Percentiles rank a stretch among this genome's conserved stretches.
These are phyloP conservation scores for Cryptococcus wingfieldii DNA, from an alignment of 1,284 basidiomycete genomes.

Conservation along the genomic window DNA sequence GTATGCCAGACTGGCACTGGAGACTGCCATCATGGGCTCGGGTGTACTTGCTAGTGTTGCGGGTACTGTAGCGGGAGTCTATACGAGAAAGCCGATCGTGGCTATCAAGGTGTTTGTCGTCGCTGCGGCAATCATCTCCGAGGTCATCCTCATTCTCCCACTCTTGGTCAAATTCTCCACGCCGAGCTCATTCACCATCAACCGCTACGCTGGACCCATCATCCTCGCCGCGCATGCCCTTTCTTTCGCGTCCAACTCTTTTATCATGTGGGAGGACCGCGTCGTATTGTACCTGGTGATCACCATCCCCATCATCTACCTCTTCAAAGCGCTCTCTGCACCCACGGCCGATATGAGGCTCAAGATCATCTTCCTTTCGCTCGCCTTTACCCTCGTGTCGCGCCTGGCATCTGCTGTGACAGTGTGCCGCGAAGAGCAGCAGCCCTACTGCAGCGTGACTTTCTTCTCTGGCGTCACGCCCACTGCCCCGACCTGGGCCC, in stretches of 20 bases:
- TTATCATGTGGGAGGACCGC: slow-evolving; percentile 92
- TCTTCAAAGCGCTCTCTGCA: slow-evolving; percentile 59
- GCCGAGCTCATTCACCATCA: slow-evolving; percentile 18
- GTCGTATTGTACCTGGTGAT: slow-evolving; percentile 69
- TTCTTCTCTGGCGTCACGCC: slow-evolving; percentile 74
- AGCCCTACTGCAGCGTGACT: slow-evolving; percentile 75
- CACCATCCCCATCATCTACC: slow-evolving; percentile 56
- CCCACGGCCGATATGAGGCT: slow-evolving; percentile 65
- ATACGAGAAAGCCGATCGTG: slow-evolving; percentile 49
- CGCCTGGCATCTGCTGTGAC: slow-evolving; percentile 72
- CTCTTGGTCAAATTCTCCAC: slow-evolving; percentile 20
- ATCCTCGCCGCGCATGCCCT: slow-evolving; percentile 63
- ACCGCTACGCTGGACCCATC: slow-evolving; percentile 50
- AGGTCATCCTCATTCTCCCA: slow-evolving; percentile 35
- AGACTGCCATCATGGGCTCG: slow-evolving; percentile 29
- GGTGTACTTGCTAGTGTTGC: slow-evolving; percentile 20
- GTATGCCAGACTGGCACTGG: slow-evolving; percentile 40
- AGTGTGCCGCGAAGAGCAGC: slow-evolving; percentile 92
- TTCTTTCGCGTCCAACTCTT: slow-evolving; percentile 84
- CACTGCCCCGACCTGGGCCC: slow-evolving; percentile 58
- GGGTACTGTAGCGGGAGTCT: slow-evolving; percentile 34
- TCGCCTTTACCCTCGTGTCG: slow-evolving; percentile 64
- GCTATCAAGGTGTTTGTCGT: slow-evolving; percentile 48
- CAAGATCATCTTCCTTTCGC: slow-evolving; percentile 68
- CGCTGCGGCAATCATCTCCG: slow-evolving; percentile 30